Evolutionary conservation across 495 filamentous ascomycete genomes (phyloP).

Genomic region (Penicillium herquei): DNA sequence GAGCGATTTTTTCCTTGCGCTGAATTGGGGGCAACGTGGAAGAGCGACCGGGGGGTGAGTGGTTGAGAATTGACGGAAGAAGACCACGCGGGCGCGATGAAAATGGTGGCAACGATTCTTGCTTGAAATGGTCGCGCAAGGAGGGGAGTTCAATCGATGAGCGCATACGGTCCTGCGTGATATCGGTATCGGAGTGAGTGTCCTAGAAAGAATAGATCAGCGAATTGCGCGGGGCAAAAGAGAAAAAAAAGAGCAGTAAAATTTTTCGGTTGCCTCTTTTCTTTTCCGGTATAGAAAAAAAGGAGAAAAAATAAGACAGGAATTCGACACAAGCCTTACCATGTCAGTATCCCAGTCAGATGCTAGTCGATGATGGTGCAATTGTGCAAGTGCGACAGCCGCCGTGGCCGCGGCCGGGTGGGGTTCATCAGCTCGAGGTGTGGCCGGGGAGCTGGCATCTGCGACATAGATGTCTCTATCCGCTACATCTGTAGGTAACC

Average conservation of each 20-base stretch:
- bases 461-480: conserved; percentile 57
- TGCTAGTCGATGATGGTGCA: conserved; percentile 79
- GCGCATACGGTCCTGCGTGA: conserved; percentile 53
- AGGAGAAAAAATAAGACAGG: background rate
- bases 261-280: background rate
- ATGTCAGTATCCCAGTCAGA: conserved; percentile 82
- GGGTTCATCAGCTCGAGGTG: conserved; percentile 73
- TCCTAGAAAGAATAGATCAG: conserved; percentile 47
- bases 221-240: background rate
- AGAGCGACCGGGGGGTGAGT: conserved; percentile 81
- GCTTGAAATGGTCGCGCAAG: conserved; percentile 68
- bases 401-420: conserved; percentile 71
- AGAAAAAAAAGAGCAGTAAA: background rate
- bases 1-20: conserved; percentile 58
- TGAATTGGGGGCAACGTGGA: conserved; percentile 83
- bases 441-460: conserved; percentile 68
- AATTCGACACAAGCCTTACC: conserved; percentile 48
- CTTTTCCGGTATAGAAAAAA: background rate
- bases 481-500: conserved; percentile 34
- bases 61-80: conserved; percentile 75
- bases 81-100: conserved; percentile 66
- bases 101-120: conserved; percentile 63
- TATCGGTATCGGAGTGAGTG: conserved; percentile 70
- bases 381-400: conserved; percentile 81
- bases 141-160: conserved; percentile 73